A percentile compares a stretch with the other conserved stretches of the same genome.
phyloP scores from a whole-genome alignment of 257 asterid genomes.

The Primulina eburnea region DNA sequence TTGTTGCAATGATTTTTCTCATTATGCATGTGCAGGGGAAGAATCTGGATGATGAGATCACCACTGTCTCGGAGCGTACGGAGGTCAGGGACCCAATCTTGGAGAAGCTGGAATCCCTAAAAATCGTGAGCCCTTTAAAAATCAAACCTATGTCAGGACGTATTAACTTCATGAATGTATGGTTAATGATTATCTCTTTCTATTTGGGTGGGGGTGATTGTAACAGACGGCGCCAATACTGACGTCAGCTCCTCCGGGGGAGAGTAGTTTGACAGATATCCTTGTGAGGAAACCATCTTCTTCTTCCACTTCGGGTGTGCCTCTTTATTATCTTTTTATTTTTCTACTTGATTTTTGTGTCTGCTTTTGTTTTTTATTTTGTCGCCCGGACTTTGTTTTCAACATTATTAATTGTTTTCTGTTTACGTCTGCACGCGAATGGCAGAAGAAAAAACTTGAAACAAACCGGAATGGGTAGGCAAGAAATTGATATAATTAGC shows the following conservation, averaged over 20 bases:
- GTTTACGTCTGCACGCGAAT: background rate
- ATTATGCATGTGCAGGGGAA: constrained; percentile 12
- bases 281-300: constrained; percentile 66
- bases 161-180: background rate
- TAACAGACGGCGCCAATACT: constrained; percentile 73
- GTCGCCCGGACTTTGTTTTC: background rate
- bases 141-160: background rate
- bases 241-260: constrained; percentile 69
- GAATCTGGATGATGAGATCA: constrained; percentile 65
- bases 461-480: background rate
- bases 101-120: constrained; percentile 73
- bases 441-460: background rate
- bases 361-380: constrained; percentile 1
- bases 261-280: constrained; percentile 83
- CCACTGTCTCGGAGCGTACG: constrained; percentile 77
- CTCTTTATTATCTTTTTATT: background rate
- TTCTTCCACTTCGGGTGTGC: constrained; percentile 60
- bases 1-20: constrained; percentile 8
- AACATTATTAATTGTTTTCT: background rate
- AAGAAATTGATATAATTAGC: too few species aligned
- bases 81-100: constrained; percentile 67
- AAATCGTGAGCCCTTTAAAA: constrained; percentile 49
- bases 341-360: background rate
- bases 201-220: background rate
- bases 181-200: background rate